Evolutionary conservation across 164 flowering plant species (phyloP).

Genomic region (Stephania cephalantha): DNA sequence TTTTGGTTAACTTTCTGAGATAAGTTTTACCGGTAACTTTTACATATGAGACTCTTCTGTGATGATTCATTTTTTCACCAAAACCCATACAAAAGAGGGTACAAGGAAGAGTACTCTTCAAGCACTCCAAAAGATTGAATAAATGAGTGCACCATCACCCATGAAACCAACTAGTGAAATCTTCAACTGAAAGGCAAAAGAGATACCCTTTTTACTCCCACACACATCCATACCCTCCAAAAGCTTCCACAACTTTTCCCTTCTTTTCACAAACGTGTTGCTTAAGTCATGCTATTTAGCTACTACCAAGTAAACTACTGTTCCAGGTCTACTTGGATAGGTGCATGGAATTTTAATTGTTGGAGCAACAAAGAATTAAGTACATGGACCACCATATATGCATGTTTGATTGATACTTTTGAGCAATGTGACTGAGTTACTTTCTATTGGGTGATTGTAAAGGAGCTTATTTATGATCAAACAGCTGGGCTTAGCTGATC

Average conservation of each 20-base stretch:
- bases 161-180: constrained; percentile 11
- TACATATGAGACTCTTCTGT: neutral
- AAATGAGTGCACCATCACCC: neutral
- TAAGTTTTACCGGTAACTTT: no score
- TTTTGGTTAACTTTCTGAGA: no score
- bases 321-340: neutral
- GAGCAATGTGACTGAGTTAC: neutral
- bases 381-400: neutral
- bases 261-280: constrained; percentile 9
- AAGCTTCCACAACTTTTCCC: constrained; percentile 7
- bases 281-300: constrained; percentile 9
- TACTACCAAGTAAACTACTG: neutral
- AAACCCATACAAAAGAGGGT: neutral
- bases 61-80: neutral
- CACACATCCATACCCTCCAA: neutral
- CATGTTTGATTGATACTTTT: neutral
- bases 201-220: neutral
- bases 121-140: constrained; percentile 6
- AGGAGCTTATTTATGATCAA: constrained; percentile 3
- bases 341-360: neutral
- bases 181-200: constrained; percentile 2
- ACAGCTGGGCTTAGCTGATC: constrained; percentile 1
- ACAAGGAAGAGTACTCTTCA: neutral
- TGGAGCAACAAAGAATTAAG: neutral
- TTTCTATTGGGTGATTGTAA: neutral